Conservation (phyloP, 2,329 filamentous ascomycete genomes). For the Pseudocercospora musae region DNA sequence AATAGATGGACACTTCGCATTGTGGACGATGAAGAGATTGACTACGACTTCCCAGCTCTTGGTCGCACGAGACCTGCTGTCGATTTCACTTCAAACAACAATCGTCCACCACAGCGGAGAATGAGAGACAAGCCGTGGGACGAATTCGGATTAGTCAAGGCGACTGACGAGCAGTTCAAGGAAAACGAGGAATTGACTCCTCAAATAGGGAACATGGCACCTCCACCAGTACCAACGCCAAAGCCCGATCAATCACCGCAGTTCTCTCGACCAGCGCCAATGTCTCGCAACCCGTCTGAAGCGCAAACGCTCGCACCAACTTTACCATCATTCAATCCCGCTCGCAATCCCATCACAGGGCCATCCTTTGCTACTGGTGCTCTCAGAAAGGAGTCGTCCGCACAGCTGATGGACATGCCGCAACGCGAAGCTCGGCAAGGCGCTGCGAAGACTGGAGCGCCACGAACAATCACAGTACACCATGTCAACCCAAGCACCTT, state of each 20-base stretch:
- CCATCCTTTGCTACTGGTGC: constrained; percentile 44
- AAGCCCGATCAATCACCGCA: constrained; percentile 8
- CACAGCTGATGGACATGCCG: constrained; percentile 38
- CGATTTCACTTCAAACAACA: constrained; percentile 76
- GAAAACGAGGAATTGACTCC: constrained; percentile 58
- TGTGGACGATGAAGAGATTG: constrained; percentile 79
- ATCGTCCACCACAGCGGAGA: constrained; percentile 60
- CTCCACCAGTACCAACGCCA: constrained; percentile 13
- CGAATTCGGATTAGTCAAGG: constrained; percentile 76
- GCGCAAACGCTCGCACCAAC: constrained; percentile 19
- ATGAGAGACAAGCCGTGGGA: constrained; percentile 75
- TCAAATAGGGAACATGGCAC: constrained; percentile 19
- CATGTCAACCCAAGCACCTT: constrained; percentile 65
- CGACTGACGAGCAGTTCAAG: constrained; percentile 63
- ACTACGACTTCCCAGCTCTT: constrained; percentile 78
- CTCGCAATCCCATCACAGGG: constrained; percentile 50
- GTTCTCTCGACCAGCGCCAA: constrained; percentile 8
- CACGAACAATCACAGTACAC: constrained; percentile 69
- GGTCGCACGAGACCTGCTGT: constrained; percentile 70
- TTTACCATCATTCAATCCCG: constrained; percentile 38
- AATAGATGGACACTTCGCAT: constrained; percentile 81
- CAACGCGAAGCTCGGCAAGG: constrained; percentile 48
- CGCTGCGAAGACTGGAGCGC: constrained; percentile 54
- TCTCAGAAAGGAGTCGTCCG: constrained; percentile 44
- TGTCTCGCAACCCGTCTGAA: constrained; percentile 14